Evolutionary conservation across 176 grass and related monocot genomes (phyloP).

Genomic region (Elymus sibiricus): DNA sequence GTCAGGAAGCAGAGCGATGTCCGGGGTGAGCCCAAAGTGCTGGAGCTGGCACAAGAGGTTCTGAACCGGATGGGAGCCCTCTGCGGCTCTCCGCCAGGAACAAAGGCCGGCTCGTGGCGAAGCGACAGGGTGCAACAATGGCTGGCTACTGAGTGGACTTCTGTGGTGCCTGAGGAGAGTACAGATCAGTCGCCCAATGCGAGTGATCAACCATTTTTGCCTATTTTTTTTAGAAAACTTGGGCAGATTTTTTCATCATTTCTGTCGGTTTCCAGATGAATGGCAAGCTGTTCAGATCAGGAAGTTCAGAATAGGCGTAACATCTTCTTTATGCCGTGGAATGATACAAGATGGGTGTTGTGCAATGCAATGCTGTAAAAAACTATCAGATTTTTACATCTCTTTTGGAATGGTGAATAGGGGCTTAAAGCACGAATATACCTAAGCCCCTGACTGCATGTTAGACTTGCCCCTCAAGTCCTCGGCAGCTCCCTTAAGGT

Average conservation of each 20-base stretch:
- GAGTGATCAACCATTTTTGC: neutral
- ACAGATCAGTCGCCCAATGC: conserved; percentile 3
- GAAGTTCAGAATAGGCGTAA: neutral
- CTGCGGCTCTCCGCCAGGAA: conserved; percentile 67
- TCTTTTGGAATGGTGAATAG: no score
- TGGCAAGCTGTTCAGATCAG: neutral
- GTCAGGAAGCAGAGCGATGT: conserved; percentile 73
- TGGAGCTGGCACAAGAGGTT: conserved; percentile 56
- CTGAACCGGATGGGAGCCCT: conserved; percentile 48
- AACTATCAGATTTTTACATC: no score
- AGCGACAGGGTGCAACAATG: conserved; percentile 57
- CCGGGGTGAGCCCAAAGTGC: conserved; percentile 62
- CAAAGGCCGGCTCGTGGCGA: conserved; percentile 55
- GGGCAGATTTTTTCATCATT: conserved; percentile 15
- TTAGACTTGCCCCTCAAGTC: no score
- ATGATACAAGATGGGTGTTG: no score
- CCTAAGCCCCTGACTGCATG: no score
- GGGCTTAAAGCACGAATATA: no score
- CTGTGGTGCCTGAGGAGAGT: conserved; percentile 3
- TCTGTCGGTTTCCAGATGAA: conserved; percentile 18
- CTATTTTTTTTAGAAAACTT: conserved; percentile 25
- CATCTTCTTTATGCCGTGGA: no score
- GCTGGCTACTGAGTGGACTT: conserved; percentile 33
- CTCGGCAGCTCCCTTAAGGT: no score
- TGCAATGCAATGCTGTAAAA: no score